These are phyloP conservation scores for Ceriops tagal DNA, from an alignment of 345 rosid species.

Conservation along the genomic window DNA sequence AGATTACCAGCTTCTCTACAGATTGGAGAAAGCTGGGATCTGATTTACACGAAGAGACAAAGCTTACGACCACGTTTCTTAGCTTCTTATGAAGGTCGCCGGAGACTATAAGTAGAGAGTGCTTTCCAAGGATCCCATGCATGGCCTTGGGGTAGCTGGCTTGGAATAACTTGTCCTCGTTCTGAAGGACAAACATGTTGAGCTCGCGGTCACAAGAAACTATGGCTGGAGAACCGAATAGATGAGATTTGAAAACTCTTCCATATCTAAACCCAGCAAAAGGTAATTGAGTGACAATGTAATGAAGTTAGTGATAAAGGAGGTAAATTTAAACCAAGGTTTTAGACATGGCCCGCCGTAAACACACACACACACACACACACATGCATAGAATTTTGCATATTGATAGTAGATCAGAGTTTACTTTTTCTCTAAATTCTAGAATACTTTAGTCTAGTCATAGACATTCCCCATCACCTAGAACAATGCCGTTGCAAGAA, in stretches of 20 bases:
- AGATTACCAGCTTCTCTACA: constrained; percentile 45
- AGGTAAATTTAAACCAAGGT: too few species aligned
- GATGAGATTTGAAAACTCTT: constrained; percentile 66
- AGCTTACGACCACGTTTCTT: constrained; percentile 47
- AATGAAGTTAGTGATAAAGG: too few species aligned
- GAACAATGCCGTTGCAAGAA: constrained; percentile 66
- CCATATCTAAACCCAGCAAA: constrained; percentile 48
- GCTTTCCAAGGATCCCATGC: constrained; percentile 69
- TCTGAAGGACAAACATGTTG: constrained; percentile 75
- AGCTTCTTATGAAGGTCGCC: constrained; percentile 78
- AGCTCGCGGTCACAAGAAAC: constrained; percentile 81
- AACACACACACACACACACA: too few species aligned
- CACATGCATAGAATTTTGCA: too few species aligned
- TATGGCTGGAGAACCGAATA: constrained; percentile 75
- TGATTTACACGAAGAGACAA: constrained; percentile 48
- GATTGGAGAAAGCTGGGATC: constrained; percentile 38
- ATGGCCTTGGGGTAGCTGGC: constrained; percentile 68
- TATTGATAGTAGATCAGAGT: too few species aligned
- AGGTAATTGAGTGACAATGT: background rate
- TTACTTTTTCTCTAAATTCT: too few species aligned
- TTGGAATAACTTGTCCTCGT: constrained; percentile 68
- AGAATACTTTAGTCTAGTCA: too few species aligned
- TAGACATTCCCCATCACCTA: constrained; percentile 33
- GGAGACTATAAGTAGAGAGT: constrained; percentile 48
- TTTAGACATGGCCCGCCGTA: too few species aligned